Percentiles rank a stretch among this genome's conserved stretches.
phyloP scores from a whole-genome alignment of 768 basidiomycete species.

The Serendipita sp. region DNA sequence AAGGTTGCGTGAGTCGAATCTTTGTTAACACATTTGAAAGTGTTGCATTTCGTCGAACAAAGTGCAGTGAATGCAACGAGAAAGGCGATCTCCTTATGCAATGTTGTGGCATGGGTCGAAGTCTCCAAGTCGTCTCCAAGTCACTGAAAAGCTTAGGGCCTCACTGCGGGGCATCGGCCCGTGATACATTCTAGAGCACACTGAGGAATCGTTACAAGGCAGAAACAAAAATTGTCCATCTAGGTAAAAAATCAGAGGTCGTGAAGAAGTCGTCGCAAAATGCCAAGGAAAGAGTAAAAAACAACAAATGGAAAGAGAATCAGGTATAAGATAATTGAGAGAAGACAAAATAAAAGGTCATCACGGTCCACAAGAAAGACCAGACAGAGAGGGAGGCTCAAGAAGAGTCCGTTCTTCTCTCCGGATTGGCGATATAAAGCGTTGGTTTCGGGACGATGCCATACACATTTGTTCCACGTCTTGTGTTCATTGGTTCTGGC shows the following conservation, averaged over 20 bases:
- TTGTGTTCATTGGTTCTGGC: not conserved
- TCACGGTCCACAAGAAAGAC: not conserved
- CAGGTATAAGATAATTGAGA: no score
- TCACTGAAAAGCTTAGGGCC: not conserved
- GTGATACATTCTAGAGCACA: not conserved
- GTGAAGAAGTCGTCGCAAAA: not conserved
- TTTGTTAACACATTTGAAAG: not conserved
- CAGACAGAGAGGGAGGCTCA: not conserved
- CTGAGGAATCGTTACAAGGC: not conserved
- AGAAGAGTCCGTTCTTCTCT: not conserved
- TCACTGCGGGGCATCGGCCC: not conserved
- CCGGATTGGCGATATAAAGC: not conserved
- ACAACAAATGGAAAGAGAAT: no score
- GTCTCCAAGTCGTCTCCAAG: not conserved
- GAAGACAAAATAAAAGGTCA: not conserved
- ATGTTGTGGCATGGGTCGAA: not conserved
- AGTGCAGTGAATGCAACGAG: not conserved
- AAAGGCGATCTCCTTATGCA: not conserved
- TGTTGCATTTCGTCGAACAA: not conserved
- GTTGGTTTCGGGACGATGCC: not conserved
- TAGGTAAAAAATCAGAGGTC: not conserved
- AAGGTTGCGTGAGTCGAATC: constrained; percentile 24
- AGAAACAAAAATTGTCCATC: not conserved
- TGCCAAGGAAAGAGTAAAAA: not conserved
- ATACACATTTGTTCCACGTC: not conserved